Evolutionary conservation across 768 basidiomycete species (phyloP).

Genomic region (Suillus subaureus): DNA sequence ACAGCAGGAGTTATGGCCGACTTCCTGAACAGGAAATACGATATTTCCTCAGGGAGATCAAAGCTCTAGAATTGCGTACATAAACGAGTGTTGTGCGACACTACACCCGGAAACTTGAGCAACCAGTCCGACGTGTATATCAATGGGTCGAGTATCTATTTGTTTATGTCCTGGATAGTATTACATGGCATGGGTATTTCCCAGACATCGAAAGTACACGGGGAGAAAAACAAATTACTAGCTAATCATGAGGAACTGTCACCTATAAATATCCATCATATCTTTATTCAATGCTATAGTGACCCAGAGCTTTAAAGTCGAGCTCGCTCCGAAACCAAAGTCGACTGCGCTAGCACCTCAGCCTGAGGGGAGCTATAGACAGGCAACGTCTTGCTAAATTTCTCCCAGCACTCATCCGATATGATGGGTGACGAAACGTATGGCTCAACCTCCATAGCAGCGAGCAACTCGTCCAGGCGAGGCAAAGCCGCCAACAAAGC

Average conservation of each 20-base stretch:
- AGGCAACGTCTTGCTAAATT: background rate
- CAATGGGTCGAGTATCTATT: background rate
- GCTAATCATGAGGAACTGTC: too few relatives aligned
- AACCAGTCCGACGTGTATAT: background rate
- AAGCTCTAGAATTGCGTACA: background rate
- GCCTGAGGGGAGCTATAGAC: background rate
- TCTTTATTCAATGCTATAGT: background rate
- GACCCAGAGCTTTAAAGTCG: background rate
- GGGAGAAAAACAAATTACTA: too few relatives aligned
- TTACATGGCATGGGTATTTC: too few relatives aligned
- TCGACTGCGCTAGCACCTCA: background rate
- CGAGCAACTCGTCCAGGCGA: constrained; percentile 25
- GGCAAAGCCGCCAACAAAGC: constrained; percentile 22
- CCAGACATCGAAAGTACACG: too few relatives aligned
- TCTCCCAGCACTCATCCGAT: constrained; percentile 29
- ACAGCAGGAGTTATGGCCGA: background rate
- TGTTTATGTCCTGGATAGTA: background rate
- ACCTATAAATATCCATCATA: background rate
- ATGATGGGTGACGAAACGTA: constrained; percentile 31
- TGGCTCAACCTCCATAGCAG: constrained; percentile 24
- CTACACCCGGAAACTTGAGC: background rate
- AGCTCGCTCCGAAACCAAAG: background rate
- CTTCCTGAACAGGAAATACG: background rate
- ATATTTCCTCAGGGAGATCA: background rate
- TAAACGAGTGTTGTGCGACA: background rate